These are phyloP conservation scores for Malbranchea zuffiana DNA, from an alignment of 2,329 filamentous ascomycete species.

Conservation along the genomic window DNA sequence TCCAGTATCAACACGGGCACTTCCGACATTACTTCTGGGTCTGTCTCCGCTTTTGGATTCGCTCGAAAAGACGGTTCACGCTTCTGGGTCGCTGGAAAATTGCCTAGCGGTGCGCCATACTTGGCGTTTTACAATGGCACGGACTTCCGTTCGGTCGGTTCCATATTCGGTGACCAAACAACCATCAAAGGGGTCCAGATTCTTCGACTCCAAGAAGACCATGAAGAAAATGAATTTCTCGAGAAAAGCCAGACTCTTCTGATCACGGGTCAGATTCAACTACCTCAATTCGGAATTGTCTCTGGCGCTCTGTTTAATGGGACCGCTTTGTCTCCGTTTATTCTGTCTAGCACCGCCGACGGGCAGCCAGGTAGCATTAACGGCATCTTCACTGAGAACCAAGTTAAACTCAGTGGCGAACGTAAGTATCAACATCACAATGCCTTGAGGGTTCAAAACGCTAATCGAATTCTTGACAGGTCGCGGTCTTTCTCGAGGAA, in stretches of 20 bases:
- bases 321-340: constrained; percentile 63
- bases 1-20: constrained; percentile 48
- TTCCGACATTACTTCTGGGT: constrained; percentile 54
- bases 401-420: constrained; percentile 58
- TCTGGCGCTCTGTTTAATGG: constrained; percentile 86
- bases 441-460: background rate
- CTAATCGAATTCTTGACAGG: constrained; percentile 19
- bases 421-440: constrained; percentile 39
- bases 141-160: constrained; percentile 55
- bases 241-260: constrained; percentile 60
- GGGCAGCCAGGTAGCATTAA: constrained; percentile 63
- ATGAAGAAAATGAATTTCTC: constrained; percentile 54
- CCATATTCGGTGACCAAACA: constrained; percentile 54
- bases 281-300: constrained; percentile 65
- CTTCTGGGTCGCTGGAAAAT: constrained; percentile 72
- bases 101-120: constrained; percentile 57
- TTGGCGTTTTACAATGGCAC: constrained; percentile 72
- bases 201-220: constrained; percentile 58
- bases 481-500: constrained; percentile 34
- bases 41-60: constrained; percentile 62
- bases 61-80: constrained; percentile 61
- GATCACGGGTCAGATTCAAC: constrained; percentile 69
- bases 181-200: constrained; percentile 71
- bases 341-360: constrained; percentile 59
- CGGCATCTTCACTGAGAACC: constrained; percentile 70